Conservation (phyloP, 129 eudicot species). For the Pseudognaphalium luteoalbum region DNA sequence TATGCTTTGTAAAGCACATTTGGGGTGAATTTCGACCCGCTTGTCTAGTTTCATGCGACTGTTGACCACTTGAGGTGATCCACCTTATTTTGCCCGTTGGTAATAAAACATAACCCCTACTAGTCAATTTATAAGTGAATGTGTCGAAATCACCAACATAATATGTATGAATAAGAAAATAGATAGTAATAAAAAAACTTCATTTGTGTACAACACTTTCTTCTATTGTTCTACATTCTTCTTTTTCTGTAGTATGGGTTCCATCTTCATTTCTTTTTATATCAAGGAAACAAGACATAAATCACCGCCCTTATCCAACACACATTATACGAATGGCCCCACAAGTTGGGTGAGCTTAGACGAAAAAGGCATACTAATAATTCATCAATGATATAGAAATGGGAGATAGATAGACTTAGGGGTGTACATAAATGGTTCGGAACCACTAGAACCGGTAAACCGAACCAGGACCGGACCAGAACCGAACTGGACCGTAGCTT, state of each 20-base stretch:
- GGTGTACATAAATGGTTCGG: no score
- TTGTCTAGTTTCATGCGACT: not conserved
- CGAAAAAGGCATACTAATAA: not conserved
- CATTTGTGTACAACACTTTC: constrained; percentile 2
- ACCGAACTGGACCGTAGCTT: no score
- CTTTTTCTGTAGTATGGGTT: not conserved
- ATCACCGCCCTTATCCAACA: not conserved
- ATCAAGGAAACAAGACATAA: not conserved
- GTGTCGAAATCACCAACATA: not conserved
- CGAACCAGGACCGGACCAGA: no score
- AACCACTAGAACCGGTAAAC: no score
- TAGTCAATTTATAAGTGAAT: not conserved
- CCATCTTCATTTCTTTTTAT: not conserved
- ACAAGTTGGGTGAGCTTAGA: not conserved
- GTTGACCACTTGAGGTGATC: not conserved
- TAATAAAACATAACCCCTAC: no score
- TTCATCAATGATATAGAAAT: not conserved
- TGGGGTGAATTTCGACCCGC: not conserved
- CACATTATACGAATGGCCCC: not conserved
- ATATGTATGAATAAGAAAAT: not conserved
- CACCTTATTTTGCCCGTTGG: not conserved
- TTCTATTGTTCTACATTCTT: not conserved
- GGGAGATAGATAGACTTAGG: constrained; percentile 60
- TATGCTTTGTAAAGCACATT: not conserved
- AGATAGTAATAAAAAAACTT: not conserved